A percentile compares a stretch with the other conserved stretches of the same genome.
These are phyloP conservation scores for Gynandropsis gynandra DNA, from an alignment of 345 rosid species.

Conservation along the genomic window DNA sequence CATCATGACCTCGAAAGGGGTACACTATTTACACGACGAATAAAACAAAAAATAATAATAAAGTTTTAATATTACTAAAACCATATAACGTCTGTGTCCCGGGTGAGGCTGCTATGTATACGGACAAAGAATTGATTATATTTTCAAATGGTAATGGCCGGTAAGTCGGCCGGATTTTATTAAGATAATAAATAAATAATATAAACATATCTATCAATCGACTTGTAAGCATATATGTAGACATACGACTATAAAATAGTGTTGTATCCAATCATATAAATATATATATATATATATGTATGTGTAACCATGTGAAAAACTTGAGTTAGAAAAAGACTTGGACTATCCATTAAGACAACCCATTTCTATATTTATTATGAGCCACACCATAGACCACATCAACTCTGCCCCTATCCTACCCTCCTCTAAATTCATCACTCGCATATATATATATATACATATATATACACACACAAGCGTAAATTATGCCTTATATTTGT, in stretches of 20 bases:
- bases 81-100: too few species aligned
- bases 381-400: conserved; percentile 11
- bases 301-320: conserved; percentile 22
- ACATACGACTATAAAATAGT: too few species aligned
- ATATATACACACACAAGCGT: conserved; percentile 8
- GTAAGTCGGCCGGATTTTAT: conserved; percentile 23
- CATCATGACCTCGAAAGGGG: too few species aligned
- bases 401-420: conserved; percentile 22
- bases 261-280: too few species aligned
- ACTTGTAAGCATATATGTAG: too few species aligned
- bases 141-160: conserved; percentile 22
- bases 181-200: background rate
- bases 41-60: too few species aligned
- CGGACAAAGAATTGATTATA: background rate
- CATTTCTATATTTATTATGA: conserved; percentile 8
- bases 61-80: too few species aligned
- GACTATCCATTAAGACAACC: conserved; percentile 12
- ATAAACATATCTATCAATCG: background rate
- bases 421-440: conserved; percentile 6
- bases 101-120: too few species aligned
- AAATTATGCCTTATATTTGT: too few species aligned
- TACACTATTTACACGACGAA: too few species aligned
- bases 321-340: background rate
- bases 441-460: conserved; percentile 7
- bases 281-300: background rate